Conservation (phyloP, 352 stramenopile genomes). For the Phytophthora melonis region DNA sequence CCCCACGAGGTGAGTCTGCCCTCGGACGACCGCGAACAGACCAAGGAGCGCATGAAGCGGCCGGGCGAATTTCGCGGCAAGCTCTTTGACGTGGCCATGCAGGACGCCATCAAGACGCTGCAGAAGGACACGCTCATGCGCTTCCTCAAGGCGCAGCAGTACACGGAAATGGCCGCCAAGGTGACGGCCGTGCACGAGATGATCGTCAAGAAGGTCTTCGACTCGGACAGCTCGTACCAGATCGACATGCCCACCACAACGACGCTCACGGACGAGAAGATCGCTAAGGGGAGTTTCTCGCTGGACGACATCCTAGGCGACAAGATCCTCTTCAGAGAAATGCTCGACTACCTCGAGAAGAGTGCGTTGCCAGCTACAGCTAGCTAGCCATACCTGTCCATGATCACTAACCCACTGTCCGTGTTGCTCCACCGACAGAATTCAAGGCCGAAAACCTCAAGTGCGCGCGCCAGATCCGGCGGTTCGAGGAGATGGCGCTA, state of each 20-base stretch:
- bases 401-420: too few species aligned
- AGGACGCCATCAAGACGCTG: slow-evolving; percentile 87
- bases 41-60: slow-evolving; percentile 86
- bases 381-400: too few species aligned
- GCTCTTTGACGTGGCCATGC: slow-evolving; percentile 84
- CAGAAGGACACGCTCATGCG: slow-evolving; percentile 84
- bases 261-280: slow-evolving; percentile 67
- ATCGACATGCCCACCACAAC: slow-evolving; percentile 68
- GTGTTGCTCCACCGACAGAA: slow-evolving; percentile 43
- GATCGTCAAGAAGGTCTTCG: slow-evolving; percentile 73
- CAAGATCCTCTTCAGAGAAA: slow-evolving; percentile 85
- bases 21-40: slow-evolving; percentile 80
- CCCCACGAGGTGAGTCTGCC: slow-evolving; percentile 86
- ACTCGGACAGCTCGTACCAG: slow-evolving; percentile 74
- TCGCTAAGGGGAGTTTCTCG: slow-evolving; percentile 66
- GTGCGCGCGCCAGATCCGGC: slow-evolving; percentile 80
- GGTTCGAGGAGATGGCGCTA: slow-evolving; percentile 80
- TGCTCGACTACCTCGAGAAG: slow-evolving; percentile 89
- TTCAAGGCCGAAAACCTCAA: slow-evolving; percentile 90
- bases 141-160: slow-evolving; percentile 83
- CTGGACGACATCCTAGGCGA: slow-evolving; percentile 86
- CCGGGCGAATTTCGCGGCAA: slow-evolving; percentile 79
- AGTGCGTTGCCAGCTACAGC: slow-evolving; percentile 47
- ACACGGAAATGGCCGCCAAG: slow-evolving; percentile 79
- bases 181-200: slow-evolving; percentile 60